Evolutionary conservation across 768 basidiomycete species (phyloP).

Genomic region (Ephemerocybe angulata): DNA sequence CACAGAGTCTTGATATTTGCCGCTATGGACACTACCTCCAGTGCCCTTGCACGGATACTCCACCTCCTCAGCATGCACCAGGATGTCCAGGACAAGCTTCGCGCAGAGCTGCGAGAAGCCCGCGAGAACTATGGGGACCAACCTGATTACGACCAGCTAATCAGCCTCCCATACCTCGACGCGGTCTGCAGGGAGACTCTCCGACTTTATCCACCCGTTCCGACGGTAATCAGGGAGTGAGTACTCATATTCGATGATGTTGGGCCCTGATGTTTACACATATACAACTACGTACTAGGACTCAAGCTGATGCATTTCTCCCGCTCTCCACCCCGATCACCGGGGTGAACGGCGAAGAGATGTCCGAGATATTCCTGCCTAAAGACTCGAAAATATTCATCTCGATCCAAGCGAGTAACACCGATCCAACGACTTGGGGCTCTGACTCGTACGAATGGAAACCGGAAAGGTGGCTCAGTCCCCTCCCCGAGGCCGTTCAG

Average conservation of each 20-base stretch:
- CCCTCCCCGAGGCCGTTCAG: conserved; percentile 27
- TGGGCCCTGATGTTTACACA: conserved; percentile 18
- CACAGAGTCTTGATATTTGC: conserved; percentile 25
- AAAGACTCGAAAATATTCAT: conserved; percentile 19
- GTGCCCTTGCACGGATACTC: conserved; percentile 25
- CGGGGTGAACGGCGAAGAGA: conserved; percentile 21
- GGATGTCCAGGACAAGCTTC: conserved; percentile 31
- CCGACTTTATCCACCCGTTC: conserved; percentile 17
- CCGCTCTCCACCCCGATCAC: conserved; percentile 23
- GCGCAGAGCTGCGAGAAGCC: conserved; percentile 23
- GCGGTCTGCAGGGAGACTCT: conserved; percentile 30
- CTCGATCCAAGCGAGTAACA: conserved; percentile 5
- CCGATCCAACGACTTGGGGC: conserved; percentile 30
- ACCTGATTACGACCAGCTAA: conserved; percentile 25
- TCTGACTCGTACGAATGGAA: conserved; percentile 32
- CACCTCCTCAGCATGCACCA: conserved; percentile 22
- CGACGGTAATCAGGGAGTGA: conserved; percentile 2
- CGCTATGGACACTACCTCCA: conserved; percentile 28
- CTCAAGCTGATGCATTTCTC: conserved; percentile 20
- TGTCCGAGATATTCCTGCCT: conserved; percentile 19
- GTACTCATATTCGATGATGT: neutral
- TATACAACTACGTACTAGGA: no score
- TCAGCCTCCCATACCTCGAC: conserved; percentile 28
- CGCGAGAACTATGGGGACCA: conserved; percentile 17
- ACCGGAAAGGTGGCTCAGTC: conserved; percentile 35